Conservation (phyloP, 192 early-diverging fungal genomes). For the Backusella sp. region DNA sequence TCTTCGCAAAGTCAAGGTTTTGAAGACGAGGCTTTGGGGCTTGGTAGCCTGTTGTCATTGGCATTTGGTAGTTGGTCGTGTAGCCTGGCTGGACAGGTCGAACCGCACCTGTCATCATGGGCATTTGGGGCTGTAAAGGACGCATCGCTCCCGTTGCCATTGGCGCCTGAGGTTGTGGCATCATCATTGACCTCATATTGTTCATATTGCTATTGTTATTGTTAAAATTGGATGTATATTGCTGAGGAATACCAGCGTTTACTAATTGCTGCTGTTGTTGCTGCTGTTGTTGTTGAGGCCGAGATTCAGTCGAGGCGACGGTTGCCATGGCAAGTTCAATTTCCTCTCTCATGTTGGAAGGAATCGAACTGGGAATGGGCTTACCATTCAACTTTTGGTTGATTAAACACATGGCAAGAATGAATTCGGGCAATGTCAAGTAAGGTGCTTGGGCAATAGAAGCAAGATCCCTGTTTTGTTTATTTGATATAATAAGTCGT, state of each 20-base stretch:
- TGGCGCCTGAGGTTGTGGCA: not conserved
- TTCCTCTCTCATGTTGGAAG: constrained; percentile 48
- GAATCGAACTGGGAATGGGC: constrained; percentile 45
- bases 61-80: not conserved
- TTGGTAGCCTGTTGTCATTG: constrained; percentile 20
- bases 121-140: constrained; percentile 14
- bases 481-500: not conserved
- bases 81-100: constrained; percentile 13
- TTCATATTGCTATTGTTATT: not conserved
- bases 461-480: constrained; percentile 51
- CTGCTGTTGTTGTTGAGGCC: not conserved
- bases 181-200: not conserved
- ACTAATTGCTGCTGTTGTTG: not conserved
- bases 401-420: constrained; percentile 62
- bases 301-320: constrained; percentile 27
- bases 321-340: constrained; percentile 39
- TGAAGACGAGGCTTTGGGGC: constrained; percentile 25
- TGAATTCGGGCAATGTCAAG: constrained; percentile 61
- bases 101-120: constrained; percentile 22
- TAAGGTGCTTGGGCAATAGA: constrained; percentile 45
- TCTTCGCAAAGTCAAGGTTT: constrained; percentile 33
- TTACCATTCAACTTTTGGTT: constrained; percentile 51
- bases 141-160: constrained; percentile 13
- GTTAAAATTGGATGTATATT: not conserved
- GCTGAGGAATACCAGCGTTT: not conserved